Base-by-base conservation (phyloP, 1,284 basidiomycete genomes). In the Erythrobasidium hasegawianum region DNA sequence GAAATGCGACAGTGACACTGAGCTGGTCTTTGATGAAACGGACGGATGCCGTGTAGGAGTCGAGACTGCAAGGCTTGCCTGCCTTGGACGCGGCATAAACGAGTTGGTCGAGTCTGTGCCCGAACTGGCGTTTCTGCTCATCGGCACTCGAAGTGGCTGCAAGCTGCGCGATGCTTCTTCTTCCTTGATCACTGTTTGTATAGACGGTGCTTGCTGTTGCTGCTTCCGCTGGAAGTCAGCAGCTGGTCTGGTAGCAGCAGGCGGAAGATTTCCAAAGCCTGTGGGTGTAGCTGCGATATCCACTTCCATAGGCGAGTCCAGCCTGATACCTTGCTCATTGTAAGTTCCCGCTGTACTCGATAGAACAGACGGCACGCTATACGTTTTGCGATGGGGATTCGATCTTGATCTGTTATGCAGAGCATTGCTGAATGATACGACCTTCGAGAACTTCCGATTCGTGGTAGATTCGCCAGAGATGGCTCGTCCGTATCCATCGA, bases 231-330 rank as follows among this genome's bases (percentile, higher is more conserved):
- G 22, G 22, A 24, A 47, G 14, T 18, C 22, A 14, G 5, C 45
- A 5, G 45, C 22, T 47, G n/a, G 45, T 14, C 22, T 18, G 4
- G 52, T 29, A 20, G 52, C n/a, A 27, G 27, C 3, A 27, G 16
- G 22, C 20, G 20, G 8, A 27, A 27, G 7, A 10, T 9, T 16
- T 7, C 52, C 16, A 54, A 54, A n/a, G 24, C 24, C 24, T 7
- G 27, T 33, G 11, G 33, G 33, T 33, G 33, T 33, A 33, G 33
- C 33, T 5, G 5, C 33, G 5, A 53, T 53, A 8, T 24, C 40
- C 4, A 45, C 22, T 14, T 59, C 57, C 20, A 59, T 59, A 4
- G 57, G 57, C 57, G 57, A 59, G 40, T 59, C 57, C 4, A 59
- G 57, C 13, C 57, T 18, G 22, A 18, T 45, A 20, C 57, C 57